A percentile compares a stretch with the other conserved stretches of the same genome.
Evolutionary conservation across 441 rosid species (phyloP).

Genomic region (Breynia disticha): DNA sequence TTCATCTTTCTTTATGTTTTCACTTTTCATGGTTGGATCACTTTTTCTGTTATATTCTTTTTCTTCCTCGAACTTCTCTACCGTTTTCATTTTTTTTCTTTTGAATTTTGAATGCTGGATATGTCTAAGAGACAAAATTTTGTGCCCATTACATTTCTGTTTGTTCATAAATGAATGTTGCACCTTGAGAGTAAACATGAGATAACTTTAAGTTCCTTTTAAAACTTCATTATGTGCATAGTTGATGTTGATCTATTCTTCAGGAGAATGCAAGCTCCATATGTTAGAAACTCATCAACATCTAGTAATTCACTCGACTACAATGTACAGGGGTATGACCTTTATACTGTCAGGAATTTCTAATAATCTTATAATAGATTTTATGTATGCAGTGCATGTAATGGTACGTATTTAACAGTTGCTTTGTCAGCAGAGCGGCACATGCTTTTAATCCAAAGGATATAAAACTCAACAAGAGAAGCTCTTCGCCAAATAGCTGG

Average conservation of each 20-base stretch:
- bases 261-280: neutral
- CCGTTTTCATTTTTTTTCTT: too few relatives aligned
- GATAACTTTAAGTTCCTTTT: neutral
- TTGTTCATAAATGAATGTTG: too few relatives aligned
- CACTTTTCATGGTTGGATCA: neutral
- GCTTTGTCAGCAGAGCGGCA: constrained; percentile 42
- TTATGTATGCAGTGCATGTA: neutral
- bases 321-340: constrained; percentile 49
- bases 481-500: constrained; percentile 34
- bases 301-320: constrained; percentile 35
- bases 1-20: neutral
- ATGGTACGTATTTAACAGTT: neutral
- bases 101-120: too few relatives aligned
- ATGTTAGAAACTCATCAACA: constrained; percentile 25
- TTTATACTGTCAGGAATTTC: constrained; percentile 1
- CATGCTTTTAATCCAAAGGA: constrained; percentile 86
- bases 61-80: too few relatives aligned
- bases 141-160: too few relatives aligned
- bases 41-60: neutral
- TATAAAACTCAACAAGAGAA: constrained; percentile 36
- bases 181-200: too few relatives aligned
- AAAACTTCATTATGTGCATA: neutral
- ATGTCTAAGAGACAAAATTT: too few relatives aligned
- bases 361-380: neutral
- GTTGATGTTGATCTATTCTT: neutral